phyloP scores from a whole-genome alignment of 495 filamentous ascomycete genomes.

The Annulohypoxylon stygium region DNA sequence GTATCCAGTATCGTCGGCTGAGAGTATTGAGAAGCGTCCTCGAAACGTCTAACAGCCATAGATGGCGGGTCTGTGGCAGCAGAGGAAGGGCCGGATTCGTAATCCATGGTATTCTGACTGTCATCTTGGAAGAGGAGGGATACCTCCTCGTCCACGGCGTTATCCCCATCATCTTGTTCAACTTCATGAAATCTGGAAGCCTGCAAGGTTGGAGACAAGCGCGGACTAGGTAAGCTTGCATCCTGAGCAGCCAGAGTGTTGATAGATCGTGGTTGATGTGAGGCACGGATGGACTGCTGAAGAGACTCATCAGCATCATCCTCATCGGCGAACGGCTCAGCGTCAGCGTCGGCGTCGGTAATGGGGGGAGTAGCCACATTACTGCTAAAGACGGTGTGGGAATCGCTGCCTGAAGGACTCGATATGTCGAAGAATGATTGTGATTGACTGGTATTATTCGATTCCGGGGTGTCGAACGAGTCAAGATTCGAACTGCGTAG shows the following conservation, averaged over 20 bases:
- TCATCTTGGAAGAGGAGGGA: conserved; percentile 43
- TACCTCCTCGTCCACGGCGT: conserved; percentile 51
- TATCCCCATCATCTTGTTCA: conserved; percentile 57
- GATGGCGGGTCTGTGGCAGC: conserved; percentile 33
- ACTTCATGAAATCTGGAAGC: conserved; percentile 71
- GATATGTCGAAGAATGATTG: conserved; percentile 61
- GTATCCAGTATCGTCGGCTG: conserved; percentile 73
- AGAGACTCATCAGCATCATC: conserved; percentile 59
- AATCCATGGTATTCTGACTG: conserved; percentile 43
- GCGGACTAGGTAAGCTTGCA: conserved; percentile 93
- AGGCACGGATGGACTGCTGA: conserved; percentile 54
- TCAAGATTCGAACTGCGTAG: conserved; percentile 53
- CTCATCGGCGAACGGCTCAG: conserved; percentile 63
- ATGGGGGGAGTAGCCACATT: conserved; percentile 70
- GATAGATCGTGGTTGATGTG: conserved; percentile 61
- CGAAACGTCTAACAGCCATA: conserved; percentile 32
- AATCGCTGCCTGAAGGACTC: conserved; percentile 61
- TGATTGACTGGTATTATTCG: conserved; percentile 59
- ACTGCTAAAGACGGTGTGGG: conserved; percentile 62
- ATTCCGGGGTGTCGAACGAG: conserved; percentile 52
- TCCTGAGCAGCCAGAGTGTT: conserved; percentile 80
- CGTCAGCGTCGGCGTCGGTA: conserved; percentile 67
- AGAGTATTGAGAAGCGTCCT: conserved; percentile 30
- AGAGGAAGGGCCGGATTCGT: conserved; percentile 36
- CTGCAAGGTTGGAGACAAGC: conserved; percentile 89